Evolutionary conservation across 139 green algal species (phyloP).

Genomic region (Chlamydomonas asymmetrica): DNA sequence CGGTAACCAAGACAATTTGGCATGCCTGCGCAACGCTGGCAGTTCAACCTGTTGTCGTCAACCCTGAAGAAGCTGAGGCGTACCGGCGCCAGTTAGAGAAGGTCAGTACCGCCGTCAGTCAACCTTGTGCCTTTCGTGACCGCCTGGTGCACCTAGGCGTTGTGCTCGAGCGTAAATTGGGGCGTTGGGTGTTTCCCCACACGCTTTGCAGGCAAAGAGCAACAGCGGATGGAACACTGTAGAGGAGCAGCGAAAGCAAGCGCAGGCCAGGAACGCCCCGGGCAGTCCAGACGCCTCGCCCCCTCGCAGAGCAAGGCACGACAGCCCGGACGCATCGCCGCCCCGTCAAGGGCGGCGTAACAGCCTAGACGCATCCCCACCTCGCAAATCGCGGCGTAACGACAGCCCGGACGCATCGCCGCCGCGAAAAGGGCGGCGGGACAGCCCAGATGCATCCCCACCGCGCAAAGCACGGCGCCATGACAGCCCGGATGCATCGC

Average conservation of each 20-base stretch:
- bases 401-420: constrained; percentile 30
- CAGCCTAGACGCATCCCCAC: constrained; percentile 34
- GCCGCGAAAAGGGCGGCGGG: neutral
- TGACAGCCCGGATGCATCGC: constrained; percentile 31
- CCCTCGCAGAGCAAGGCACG: constrained; percentile 19
- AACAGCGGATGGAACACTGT: constrained; percentile 19
- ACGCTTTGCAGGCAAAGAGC: constrained; percentile 38
- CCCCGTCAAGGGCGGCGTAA: constrained; percentile 14
- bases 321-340: constrained; percentile 28
- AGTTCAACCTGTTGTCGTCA: constrained; percentile 23
- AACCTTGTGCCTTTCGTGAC: no score
- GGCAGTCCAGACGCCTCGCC: constrained; percentile 10
- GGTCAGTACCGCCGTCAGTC: constrained; percentile 23
- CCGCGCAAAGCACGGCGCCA: constrained; percentile 19
- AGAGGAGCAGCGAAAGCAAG: neutral
- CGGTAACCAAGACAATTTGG: neutral
- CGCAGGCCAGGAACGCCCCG: constrained; percentile 30
- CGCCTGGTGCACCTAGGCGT: neutral
- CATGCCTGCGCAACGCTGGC: neutral
- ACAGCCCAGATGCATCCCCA: constrained; percentile 38
- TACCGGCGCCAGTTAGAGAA: constrained; percentile 46
- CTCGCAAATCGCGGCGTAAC: constrained; percentile 7
- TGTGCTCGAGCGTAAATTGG: neutral
- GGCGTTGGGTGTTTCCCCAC: neutral
- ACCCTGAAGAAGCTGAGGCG: constrained; percentile 62